Base-by-base conservation (phyloP, 805 yeast species). In the Ogataea paraovalis region DNA sequence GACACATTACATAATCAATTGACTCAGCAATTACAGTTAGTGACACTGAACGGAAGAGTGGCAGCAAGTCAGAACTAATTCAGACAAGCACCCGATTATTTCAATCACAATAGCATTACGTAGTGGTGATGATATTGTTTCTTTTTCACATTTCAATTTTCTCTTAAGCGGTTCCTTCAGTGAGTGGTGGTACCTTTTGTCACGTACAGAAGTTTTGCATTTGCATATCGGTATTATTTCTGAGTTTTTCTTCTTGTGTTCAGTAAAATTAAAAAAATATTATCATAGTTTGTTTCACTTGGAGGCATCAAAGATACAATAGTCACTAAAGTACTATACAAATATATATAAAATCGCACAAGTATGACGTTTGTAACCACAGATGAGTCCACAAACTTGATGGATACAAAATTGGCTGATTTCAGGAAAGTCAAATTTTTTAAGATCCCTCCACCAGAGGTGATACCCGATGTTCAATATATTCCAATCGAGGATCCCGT, bases 381-480 rank as follows among this genome's bases (percentile, higher is more conserved):
- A 5, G 52, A 50, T 34, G 43, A 46, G 36, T 23, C 38, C 18
- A 42, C 52, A 21, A 44, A 54, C 39, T 36, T 51, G 13, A 50
- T 53, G 56, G 56, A 50, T 21, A 55, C 57, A 18, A 55, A 57
- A 40, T 45, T 61, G 9, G 56, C 59, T 3, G 47, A 45, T 16
- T 60, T 61, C 44, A 53, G 52, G n/a, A 57, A 53, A 46, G 62
- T 57, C 8, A 54, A 55, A 20, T 58, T 62, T 39, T 61, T 52
- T 46, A 61, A 56, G 40, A 56, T 60, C 8, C 54, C 59, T 1
- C 59, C 60, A 5, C 60, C 63, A 4, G 54, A 51, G 27, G 46
- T 48, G 23, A 46, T 37, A n/a, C 42, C 39, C 2, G 57, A 51
- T 36, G 39, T 49, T 2, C 43, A 43, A 22, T 51, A 32, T 37